These are phyloP conservation scores for Trichosporon inkin DNA, from an alignment of 1,284 basidiomycete species.

Conservation along the genomic window DNA sequence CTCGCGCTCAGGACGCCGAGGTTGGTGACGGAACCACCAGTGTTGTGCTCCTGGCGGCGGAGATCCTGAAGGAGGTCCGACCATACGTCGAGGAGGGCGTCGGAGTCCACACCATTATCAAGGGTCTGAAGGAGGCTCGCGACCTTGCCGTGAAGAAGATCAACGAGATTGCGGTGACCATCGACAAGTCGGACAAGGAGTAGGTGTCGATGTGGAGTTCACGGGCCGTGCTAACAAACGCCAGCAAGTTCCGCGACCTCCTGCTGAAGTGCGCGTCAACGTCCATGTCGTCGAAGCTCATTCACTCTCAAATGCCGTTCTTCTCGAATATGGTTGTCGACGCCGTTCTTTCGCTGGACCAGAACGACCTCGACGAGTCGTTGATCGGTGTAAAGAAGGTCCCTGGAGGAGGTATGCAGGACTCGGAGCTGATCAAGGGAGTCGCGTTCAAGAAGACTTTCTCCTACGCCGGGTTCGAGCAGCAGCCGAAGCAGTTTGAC, in stretches of 20 bases:
- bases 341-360: conserved; percentile 88
- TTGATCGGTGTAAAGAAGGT: conserved; percentile 99
- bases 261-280: conserved; percentile 95
- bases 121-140: conserved; percentile 85
- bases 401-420: conserved; percentile 97
- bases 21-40: conserved; percentile 97
- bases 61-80: conserved; percentile 88
- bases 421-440: conserved; percentile 80
- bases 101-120: conserved; percentile 95
- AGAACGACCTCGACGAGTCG: conserved; percentile 88
- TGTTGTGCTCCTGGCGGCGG: conserved; percentile 89
- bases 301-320: conserved; percentile 98
- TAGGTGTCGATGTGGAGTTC: conserved; percentile 54
- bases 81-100: conserved; percentile 95
- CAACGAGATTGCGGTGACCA: conserved; percentile 80
- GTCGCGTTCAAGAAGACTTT: conserved; percentile 99
- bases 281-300: conserved; percentile 99
- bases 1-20: conserved; percentile 95
- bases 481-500: conserved; percentile 92
- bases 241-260: conserved; percentile 84
- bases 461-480: conserved; percentile 97
- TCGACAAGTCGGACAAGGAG: conserved; percentile 87
- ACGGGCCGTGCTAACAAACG: not conserved
- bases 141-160: conserved; percentile 82
- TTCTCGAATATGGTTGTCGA: conserved; percentile 99